A percentile compares a stretch with the other conserved stretches of the same genome.
These are phyloP conservation scores for Xylaria intraflava DNA, from an alignment of 495 filamentous ascomycete species.

Conservation along the genomic window DNA sequence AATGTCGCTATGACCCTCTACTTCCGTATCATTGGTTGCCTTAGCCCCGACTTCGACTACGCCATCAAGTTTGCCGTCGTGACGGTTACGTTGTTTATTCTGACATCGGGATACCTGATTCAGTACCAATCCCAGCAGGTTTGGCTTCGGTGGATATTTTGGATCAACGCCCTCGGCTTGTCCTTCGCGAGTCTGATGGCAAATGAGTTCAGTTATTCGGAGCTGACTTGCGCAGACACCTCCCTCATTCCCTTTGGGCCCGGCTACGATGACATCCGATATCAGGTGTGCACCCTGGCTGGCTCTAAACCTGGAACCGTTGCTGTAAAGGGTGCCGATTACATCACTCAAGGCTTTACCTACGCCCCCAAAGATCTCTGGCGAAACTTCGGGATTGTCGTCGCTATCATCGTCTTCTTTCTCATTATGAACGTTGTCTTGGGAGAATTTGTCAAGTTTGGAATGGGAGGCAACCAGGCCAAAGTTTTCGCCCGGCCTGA, in stretches of 20 bases:
- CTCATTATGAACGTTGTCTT: slow-evolving; percentile 62
- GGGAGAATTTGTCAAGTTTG: slow-evolving; percentile 69
- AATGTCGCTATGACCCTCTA: slow-evolving; percentile 75
- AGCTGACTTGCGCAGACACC: slow-evolving; percentile 56
- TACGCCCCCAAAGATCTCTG: slow-evolving; percentile 58
- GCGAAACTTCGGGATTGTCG: slow-evolving; percentile 71
- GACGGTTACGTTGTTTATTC: slow-evolving; percentile 69
- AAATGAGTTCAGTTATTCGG: slow-evolving; percentile 65
- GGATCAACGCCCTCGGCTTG: slow-evolving; percentile 68
- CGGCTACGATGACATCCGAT: slow-evolving; percentile 56
- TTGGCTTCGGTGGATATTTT: slow-evolving; percentile 79
- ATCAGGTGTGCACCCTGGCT: slow-evolving; percentile 69
- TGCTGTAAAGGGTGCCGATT: slow-evolving; percentile 52
- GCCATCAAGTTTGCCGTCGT: slow-evolving; percentile 74
- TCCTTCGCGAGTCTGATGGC: slow-evolving; percentile 72
- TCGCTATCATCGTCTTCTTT: slow-evolving; percentile 61
- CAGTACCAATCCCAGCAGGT: slow-evolving; percentile 62
- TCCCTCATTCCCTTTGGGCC: slow-evolving; percentile 60
- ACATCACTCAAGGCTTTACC: slow-evolving; percentile 56
- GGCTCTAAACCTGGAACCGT: slow-evolving; percentile 58
- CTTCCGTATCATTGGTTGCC: slow-evolving; percentile 69
- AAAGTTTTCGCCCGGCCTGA: slow-evolving; percentile 70
- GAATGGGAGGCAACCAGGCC: slow-evolving; percentile 68
- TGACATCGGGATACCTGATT: slow-evolving; percentile 75
- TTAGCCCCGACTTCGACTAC: slow-evolving; percentile 79